A percentile compares a stretch with the other conserved stretches of the same genome.
Conservation (phyloP, 306 rosid genomes). For the Sicyos baderoa region DNA sequence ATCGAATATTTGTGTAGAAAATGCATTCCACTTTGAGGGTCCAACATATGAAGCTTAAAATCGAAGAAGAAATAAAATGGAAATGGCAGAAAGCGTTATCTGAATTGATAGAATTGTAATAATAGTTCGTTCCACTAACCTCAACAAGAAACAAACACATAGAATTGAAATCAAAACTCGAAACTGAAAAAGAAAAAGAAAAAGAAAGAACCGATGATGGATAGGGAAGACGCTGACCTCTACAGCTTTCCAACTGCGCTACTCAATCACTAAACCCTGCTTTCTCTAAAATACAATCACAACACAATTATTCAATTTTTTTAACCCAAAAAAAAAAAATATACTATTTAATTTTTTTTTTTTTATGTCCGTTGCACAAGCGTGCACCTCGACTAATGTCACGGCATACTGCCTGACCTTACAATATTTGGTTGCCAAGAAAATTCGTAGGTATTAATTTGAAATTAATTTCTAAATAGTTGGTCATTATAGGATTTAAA, state of each 20-base stretch:
- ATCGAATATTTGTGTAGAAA: too few species aligned
- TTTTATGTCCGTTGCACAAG: too few species aligned
- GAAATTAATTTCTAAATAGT: too few species aligned
- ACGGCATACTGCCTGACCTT: too few species aligned
- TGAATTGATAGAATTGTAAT: background rate
- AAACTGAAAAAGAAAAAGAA: background rate
- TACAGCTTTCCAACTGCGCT: background rate
- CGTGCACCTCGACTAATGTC: too few species aligned
- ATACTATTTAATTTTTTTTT: too few species aligned
- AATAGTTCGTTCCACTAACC: background rate
- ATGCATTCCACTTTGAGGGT: background rate
- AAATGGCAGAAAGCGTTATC: background rate
- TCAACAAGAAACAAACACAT: background rate
- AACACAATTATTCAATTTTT: background rate
- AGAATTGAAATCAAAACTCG: background rate
- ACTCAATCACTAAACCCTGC: background rate
- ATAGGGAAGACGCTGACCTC: slow-evolving; percentile 13
- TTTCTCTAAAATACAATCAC: background rate
- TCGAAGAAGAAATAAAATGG: background rate
- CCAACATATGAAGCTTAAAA: background rate
- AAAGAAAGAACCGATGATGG: slow-evolving; percentile 11
- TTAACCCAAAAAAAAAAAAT: too few species aligned
- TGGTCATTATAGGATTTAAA: too few species aligned
- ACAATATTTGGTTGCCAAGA: too few species aligned
- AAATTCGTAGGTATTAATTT: too few species aligned